phyloP scores from a whole-genome alignment of 805 yeast genomes.

The Candida chauliodis region DNA sequence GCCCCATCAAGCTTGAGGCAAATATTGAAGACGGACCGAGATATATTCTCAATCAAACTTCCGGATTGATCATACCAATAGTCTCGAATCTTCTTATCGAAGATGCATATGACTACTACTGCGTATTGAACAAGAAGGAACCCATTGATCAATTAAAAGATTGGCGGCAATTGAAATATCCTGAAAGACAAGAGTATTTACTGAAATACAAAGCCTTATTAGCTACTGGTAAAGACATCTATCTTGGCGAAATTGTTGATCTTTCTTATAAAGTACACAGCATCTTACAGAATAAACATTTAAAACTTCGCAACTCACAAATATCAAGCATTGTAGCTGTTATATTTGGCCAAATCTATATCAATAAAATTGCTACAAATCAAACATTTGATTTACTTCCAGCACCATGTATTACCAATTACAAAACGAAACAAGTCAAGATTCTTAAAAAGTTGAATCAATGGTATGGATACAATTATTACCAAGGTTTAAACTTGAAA shows the following conservation, averaged over 20 bases:
- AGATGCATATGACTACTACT: slow-evolving; percentile 36
- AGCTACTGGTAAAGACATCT: slow-evolving; percentile 25
- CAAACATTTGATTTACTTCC: not conserved
- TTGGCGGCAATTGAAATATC: not conserved
- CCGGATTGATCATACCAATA: slow-evolving; percentile 1
- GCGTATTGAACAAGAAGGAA: not conserved
- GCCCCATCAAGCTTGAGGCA: no score
- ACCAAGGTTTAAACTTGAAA: not conserved
- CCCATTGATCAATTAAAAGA: not conserved
- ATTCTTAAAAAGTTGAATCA: not conserved
- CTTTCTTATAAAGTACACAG: not conserved
- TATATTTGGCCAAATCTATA: slow-evolving; percentile 1
- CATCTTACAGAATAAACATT: not conserved
- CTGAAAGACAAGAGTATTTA: not conserved
- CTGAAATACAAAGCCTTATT: slow-evolving; percentile 25
- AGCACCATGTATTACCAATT: not conserved
- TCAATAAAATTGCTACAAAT: not conserved
- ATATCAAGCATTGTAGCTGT: not conserved
- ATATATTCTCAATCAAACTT: slow-evolving; percentile 2
- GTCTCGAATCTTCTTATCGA: slow-evolving; percentile 17
- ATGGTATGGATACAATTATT: slow-evolving; percentile 3
- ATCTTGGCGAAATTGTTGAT: slow-evolving; percentile 24
- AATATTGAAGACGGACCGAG: not conserved
- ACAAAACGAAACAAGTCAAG: not conserved
- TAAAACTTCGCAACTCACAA: not conserved